These are phyloP conservation scores for Pichia exigua DNA, from an alignment of 805 yeast species.

Conservation along the genomic window DNA sequence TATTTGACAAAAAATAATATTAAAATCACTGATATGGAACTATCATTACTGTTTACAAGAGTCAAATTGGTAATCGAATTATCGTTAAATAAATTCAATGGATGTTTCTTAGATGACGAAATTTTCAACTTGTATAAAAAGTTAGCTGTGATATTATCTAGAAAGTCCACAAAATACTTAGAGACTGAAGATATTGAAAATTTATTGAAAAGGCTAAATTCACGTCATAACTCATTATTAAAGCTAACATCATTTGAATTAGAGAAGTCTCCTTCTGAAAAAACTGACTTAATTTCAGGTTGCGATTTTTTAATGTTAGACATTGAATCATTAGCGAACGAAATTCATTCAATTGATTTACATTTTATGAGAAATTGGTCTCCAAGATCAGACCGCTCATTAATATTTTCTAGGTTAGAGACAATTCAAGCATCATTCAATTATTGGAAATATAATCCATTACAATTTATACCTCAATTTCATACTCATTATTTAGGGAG, in stretches of 20 bases:
- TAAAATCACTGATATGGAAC: constrained; percentile 8
- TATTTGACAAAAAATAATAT: background rate
- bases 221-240: background rate
- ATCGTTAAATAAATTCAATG: constrained; percentile 48
- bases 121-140: constrained; percentile 29
- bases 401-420: constrained; percentile 43
- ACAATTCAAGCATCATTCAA: constrained; percentile 36
- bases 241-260: constrained; percentile 1
- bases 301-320: constrained; percentile 47
- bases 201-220: background rate
- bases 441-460: constrained; percentile 57
- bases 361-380: constrained; percentile 66
- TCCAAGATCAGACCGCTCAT: constrained; percentile 69
- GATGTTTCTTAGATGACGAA: constrained; percentile 59
- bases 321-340: constrained; percentile 47
- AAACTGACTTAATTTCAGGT: constrained; percentile 9
- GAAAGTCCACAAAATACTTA: background rate
- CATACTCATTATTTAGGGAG: constrained; percentile 77
- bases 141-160: background rate
- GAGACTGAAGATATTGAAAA: background rate
- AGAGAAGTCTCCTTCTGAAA: background rate
- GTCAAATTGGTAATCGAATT: constrained; percentile 6
- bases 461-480: constrained; percentile 57
- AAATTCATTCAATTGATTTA: constrained; percentile 60
- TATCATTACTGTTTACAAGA: constrained; percentile 7